Base-by-base conservation (phyloP, 192 early-diverging fungal genomes). In the Podila epigama region DNA sequence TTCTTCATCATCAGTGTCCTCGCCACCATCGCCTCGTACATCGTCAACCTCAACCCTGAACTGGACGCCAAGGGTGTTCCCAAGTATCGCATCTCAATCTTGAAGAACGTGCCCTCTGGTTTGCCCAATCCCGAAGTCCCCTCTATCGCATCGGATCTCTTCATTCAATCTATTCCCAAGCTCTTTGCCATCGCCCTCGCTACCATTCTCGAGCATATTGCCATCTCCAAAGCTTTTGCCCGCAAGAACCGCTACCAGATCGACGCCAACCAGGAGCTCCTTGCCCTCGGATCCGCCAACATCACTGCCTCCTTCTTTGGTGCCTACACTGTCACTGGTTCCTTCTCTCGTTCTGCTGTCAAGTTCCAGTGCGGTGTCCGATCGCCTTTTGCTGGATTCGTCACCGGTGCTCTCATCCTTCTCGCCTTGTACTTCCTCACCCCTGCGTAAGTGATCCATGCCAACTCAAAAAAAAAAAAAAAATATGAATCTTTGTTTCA, bases 321-420 rank as follows among this genome's bases (percentile, higher is more conserved):
- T 56, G 92, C 88, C 11, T 96, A 92, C 82, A 91, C 96, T 22
- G 86, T 92, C 1, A 97, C 97, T 16, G 97, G 96, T 44, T 95
- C 94, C 9, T 97, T 98, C 84, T 95, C 94, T 13, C 91, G 97
- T 44, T 92, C 93, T 1, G 95, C 96, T 50, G 89, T 98, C 79
- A 97, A 95, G 82, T 86, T 93, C 66, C 88, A 91, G 69, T 93
- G 94, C 12, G 97, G 97, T 18, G 91, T 92, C 32, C 83, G 90
- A 41, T 91, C 94, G 8, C 95, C 95, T 7, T 71, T 94, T 22
- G 90, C 92, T 20, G 91, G 90, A 34, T 73, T 95, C 56, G 84
- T 95, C 81, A 93, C 93, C 18, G 93, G 88, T 32, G 66, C 82
- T 8, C 85, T 95, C 15, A 94, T 98, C 20, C 79, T 98, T 3